phyloP scores from a whole-genome alignment of 164 flowering plant genomes.

The Tetrastigma voinierianum region DNA sequence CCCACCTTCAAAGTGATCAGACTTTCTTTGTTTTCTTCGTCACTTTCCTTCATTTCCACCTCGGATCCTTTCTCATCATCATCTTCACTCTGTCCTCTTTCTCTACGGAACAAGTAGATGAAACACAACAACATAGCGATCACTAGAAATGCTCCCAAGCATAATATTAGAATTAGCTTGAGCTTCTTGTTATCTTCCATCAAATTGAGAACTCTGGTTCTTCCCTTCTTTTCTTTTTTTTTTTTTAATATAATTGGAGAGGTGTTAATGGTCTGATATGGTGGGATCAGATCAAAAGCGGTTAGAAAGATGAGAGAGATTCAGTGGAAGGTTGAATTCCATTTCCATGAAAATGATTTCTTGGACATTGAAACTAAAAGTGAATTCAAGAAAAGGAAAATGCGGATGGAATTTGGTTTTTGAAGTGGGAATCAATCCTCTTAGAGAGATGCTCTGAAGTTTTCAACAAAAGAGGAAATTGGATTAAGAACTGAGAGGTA shows the following conservation, averaged over 20 bases:
- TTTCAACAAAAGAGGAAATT: too few relatives aligned
- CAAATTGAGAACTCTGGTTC: neutral
- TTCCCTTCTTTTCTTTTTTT: too few relatives aligned
- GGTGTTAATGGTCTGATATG: slow-evolving; percentile 1
- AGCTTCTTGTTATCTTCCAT: slow-evolving; percentile 37
- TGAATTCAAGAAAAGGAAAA: slow-evolving; percentile 9
- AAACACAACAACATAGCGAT: slow-evolving; percentile 25
- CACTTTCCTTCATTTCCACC: slow-evolving; percentile 18
- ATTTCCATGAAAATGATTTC: neutral
- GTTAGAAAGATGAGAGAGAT: neutral
- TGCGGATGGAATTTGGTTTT: slow-evolving; percentile 15
- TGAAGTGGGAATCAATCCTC: neutral
- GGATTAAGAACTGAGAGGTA: too few relatives aligned
- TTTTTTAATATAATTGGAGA: neutral
- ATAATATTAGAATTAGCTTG: slow-evolving; percentile 30
- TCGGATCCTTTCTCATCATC: slow-evolving; percentile 27
- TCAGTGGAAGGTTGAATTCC: neutral
- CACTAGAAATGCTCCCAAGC: slow-evolving; percentile 15
- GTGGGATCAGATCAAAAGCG: neutral
- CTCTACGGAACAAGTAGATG: slow-evolving; percentile 36
- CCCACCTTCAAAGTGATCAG: slow-evolving; percentile 66
- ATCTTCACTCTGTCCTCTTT: neutral
- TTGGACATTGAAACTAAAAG: too few relatives aligned
- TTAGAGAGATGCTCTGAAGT: too few relatives aligned
- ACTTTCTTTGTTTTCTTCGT: slow-evolving; percentile 37